Percentiles rank a stretch among this genome's conserved stretches.
Evolutionary conservation across 768 basidiomycete genomes (phyloP).

Genomic region (Boletellus ananiceps): DNA sequence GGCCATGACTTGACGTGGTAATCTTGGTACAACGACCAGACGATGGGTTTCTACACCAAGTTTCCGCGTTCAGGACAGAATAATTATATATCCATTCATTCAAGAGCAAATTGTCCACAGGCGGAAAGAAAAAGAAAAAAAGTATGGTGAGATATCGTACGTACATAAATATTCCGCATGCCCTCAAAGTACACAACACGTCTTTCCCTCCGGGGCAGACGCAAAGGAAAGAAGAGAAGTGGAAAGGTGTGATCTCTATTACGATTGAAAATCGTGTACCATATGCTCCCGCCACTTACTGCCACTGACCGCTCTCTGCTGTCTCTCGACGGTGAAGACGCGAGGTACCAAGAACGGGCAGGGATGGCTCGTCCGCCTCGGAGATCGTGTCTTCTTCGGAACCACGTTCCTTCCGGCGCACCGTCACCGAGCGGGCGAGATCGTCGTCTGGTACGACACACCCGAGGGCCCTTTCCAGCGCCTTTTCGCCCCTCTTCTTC

Average conservation of each 20-base stretch:
- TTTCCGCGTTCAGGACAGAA: background rate
- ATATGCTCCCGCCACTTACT: constrained; percentile 20
- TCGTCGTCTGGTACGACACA: constrained; percentile 30
- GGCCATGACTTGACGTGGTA: no score
- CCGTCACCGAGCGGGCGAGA: constrained; percentile 24
- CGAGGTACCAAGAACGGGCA: constrained; percentile 24
- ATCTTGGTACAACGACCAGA: no score
- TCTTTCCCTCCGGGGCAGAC: background rate
- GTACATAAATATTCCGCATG: constrained; percentile 30
- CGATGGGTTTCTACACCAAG: no score
- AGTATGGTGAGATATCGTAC: constrained; percentile 25
- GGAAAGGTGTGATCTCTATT: constrained; percentile 14
- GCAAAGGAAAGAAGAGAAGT: no score
- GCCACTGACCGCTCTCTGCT: constrained; percentile 34
- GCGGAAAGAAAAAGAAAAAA: constrained; percentile 1
- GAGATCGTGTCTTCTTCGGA: constrained; percentile 44
- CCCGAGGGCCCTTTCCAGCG: constrained; percentile 55
- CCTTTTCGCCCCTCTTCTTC: constrained; percentile 89
- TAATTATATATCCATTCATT: constrained; percentile 11
- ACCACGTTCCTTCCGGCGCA: constrained; percentile 38
- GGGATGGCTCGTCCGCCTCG: constrained; percentile 41
- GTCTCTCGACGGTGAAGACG: constrained; percentile 41
- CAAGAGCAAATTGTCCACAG: constrained; percentile 1
- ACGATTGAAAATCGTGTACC: constrained; percentile 9
- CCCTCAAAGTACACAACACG: constrained; percentile 8